These are phyloP conservation scores for Cyamopsis tetragonoloba DNA, from an alignment of 306 rosid species.

Conservation along the genomic window DNA sequence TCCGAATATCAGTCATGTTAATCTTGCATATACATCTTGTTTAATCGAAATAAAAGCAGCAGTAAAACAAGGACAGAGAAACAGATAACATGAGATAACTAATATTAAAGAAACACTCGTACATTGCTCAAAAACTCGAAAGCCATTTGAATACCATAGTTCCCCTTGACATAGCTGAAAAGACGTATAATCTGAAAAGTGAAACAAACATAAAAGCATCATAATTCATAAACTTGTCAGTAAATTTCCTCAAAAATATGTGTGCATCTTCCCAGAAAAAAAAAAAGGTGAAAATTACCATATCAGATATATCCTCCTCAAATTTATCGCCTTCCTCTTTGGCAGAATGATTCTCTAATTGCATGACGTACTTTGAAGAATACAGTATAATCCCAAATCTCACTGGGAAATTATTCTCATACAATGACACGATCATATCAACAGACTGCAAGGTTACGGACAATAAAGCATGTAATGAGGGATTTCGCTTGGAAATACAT, in stretches of 20 bases:
- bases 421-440: constrained; percentile 65
- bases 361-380: constrained; percentile 72
- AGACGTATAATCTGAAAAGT: constrained; percentile 75
- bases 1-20: constrained; percentile 24
- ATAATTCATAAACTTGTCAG: constrained; percentile 15
- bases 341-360: constrained; percentile 44
- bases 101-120: constrained; percentile 29
- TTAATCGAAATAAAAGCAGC: constrained; percentile 13
- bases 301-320: constrained; percentile 68
- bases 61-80: constrained; percentile 11
- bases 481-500: constrained; percentile 25
- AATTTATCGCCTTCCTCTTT: constrained; percentile 33
- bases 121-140: constrained; percentile 93
- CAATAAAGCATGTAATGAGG: constrained; percentile 19
- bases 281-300: constrained; percentile 46
- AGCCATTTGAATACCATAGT: constrained; percentile 63
- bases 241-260: background rate
- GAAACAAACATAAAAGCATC: constrained; percentile 17
- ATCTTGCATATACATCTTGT: constrained; percentile 4
- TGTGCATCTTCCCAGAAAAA: background rate
- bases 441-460: constrained; percentile 67
- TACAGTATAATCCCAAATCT: constrained; percentile 85
- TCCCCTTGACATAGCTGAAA: constrained; percentile 76
- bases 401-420: constrained; percentile 76
- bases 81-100: constrained; percentile 25